phyloP scores from a whole-genome alignment of 305 asterid species.

The Rubia tinctorum region DNA sequence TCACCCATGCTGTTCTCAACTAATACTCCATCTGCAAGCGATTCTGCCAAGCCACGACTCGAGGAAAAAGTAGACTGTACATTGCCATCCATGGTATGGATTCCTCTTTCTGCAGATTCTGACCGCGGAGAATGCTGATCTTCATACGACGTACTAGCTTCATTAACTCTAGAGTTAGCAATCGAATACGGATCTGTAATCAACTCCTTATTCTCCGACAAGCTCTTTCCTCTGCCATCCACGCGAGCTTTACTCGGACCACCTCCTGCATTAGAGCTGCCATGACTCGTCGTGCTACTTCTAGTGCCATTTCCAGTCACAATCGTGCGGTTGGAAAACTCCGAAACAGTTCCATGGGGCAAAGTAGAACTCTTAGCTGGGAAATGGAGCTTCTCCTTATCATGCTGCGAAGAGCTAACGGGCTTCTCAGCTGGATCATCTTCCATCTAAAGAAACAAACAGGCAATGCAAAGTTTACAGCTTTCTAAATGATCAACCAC shows the following conservation, averaged over 20 bases:
- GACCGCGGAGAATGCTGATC: conserved; percentile 35
- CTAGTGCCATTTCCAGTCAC: conserved; percentile 45
- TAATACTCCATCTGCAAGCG: conserved; percentile 48
- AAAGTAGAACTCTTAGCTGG: conserved; percentile 36
- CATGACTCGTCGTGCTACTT: conserved; percentile 31
- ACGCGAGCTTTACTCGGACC: conserved; percentile 34
- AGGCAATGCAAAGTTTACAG: conserved; percentile 20
- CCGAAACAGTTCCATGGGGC: conserved; percentile 32
- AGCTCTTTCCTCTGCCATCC: conserved; percentile 42
- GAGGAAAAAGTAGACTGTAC: conserved; percentile 26
- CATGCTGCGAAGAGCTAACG: conserved; percentile 46
- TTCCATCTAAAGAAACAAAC: conserved; percentile 55
- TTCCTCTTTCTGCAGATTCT: conserved; percentile 26
- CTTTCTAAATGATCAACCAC: conserved; percentile 2
- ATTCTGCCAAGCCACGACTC: conserved; percentile 33
- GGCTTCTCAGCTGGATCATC: conserved; percentile 68
- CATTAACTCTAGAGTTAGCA: conserved; percentile 28
- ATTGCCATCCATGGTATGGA: conserved; percentile 26
- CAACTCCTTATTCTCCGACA: conserved; percentile 52
- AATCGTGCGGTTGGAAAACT: conserved; percentile 29
- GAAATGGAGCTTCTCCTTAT: conserved; percentile 39
- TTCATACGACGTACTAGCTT: conserved; percentile 52
- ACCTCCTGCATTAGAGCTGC: conserved; percentile 32
- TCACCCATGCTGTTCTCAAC: conserved; percentile 52
- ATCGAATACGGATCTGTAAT: conserved; percentile 28